Conservation (phyloP, 768 basidiomycete species). For the Mycena crocata region DNA sequence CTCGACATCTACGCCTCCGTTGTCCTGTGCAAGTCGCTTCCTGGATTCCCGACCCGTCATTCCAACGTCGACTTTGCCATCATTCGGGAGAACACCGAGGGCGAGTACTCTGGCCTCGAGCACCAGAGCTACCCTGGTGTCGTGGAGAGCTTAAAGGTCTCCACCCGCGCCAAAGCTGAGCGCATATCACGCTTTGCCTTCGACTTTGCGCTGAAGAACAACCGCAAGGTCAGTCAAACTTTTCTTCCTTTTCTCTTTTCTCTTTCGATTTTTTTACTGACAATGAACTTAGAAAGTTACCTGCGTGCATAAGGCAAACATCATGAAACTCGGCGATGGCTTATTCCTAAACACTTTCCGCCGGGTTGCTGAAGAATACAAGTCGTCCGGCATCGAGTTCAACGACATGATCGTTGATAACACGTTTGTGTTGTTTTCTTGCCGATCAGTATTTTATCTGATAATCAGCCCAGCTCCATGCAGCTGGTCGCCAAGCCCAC, state of each 20-base stretch:
- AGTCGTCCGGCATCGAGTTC: constrained; percentile 87
- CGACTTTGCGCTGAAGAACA: constrained; percentile 98
- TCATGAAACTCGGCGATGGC: constrained; percentile 99
- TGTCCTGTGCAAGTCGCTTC: constrained; percentile 97
- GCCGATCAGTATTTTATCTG: constrained; percentile 8
- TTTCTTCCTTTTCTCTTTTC: not conserved
- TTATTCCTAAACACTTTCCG: constrained; percentile 99
- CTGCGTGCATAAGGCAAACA: constrained; percentile 99
- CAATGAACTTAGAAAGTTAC: constrained; percentile 86
- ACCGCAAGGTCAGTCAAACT: constrained; percentile 78
- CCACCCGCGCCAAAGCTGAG: constrained; percentile 94
- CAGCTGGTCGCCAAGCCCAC: constrained; percentile 95
- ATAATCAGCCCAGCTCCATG: constrained; percentile 80
- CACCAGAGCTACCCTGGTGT: constrained; percentile 99
- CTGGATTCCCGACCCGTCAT: constrained; percentile 96
- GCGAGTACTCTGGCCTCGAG: constrained; percentile 98
- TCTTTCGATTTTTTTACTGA: no score
- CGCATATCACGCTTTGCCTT: constrained; percentile 98
- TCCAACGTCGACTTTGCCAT: constrained; percentile 98
- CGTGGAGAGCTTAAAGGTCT: constrained; percentile 97
- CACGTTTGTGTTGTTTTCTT: constrained; percentile 67
- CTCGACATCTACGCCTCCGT: constrained; percentile 99
- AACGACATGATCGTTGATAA: constrained; percentile 99
- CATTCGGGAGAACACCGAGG: constrained; percentile 99
- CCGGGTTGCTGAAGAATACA: constrained; percentile 96